Evolutionary conservation across 257 asterid genomes (phyloP).

Genomic region (Gardenia jasminoides): DNA sequence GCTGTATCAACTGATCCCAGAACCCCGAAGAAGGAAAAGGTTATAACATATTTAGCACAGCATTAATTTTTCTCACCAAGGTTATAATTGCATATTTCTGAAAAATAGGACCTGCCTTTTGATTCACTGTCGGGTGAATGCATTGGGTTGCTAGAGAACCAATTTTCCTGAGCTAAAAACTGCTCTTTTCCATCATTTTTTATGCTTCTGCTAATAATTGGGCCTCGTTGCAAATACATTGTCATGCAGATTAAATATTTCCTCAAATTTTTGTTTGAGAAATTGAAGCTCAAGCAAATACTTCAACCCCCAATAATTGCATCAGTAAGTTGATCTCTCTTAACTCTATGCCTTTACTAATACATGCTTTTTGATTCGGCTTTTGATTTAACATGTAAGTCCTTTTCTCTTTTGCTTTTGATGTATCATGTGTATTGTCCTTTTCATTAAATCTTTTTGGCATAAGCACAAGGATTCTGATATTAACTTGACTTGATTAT

Average conservation of each 20-base stretch:
- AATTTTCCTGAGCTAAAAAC: neutral
- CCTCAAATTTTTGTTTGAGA: constrained; percentile 69
- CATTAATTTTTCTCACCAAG: neutral
- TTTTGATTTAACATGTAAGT: neutral
- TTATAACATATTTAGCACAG: constrained; percentile 24
- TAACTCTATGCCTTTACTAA: neutral
- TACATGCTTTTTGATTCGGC: neutral
- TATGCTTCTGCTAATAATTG: neutral
- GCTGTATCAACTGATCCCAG: constrained; percentile 40
- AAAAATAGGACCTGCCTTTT: neutral
- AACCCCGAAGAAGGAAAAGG: constrained; percentile 44
- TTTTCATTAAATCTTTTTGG: neutral
- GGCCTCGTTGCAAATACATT: constrained; percentile 1
- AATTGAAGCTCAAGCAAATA: constrained; percentile 91
- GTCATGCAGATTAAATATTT: constrained; percentile 59
- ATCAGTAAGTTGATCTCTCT: constrained; percentile 63
- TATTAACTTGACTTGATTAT: neutral
- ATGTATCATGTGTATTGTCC: neutral
- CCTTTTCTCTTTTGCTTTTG: too few relatives aligned
- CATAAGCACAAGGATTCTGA: neutral
- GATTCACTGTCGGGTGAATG: neutral
- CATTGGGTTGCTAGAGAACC: neutral
- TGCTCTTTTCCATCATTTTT: neutral
- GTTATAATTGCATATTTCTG: neutral
- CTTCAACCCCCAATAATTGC: constrained; percentile 97